Conservation (phyloP, 2,329 filamentous ascomycete species). For the Ilyonectria sp. region DNA sequence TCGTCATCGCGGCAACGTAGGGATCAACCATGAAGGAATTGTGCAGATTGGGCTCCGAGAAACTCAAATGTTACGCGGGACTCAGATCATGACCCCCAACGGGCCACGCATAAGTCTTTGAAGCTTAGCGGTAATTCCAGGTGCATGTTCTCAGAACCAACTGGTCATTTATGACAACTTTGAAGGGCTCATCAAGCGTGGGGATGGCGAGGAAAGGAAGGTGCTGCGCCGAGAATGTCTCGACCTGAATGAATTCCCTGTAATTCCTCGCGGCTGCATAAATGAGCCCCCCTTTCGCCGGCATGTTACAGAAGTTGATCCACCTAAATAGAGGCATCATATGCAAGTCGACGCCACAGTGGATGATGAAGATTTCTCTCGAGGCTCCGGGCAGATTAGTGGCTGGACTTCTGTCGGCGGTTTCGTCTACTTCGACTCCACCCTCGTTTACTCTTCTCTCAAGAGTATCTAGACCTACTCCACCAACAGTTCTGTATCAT, state of each 20-base stretch:
- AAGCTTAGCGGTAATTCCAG: background rate
- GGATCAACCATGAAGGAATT: background rate
- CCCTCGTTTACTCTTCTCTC: background rate
- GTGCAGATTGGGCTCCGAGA: background rate
- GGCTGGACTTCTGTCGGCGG: background rate
- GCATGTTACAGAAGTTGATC: background rate
- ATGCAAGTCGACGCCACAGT: conserved; percentile 1
- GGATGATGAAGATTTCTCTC: conserved; percentile 2
- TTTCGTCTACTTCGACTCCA: background rate
- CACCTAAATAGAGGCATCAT: background rate
- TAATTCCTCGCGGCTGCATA: background rate
- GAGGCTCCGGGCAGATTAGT: background rate
- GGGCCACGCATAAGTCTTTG: background rate
- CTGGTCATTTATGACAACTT: background rate
- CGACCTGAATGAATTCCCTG: background rate
- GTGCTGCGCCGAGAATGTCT: background rate
- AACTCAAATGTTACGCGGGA: background rate
- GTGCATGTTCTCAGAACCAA: background rate
- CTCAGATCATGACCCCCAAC: background rate
- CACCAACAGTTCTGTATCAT: background rate
- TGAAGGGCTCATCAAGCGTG: background rate
- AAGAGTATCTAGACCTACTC: background rate
- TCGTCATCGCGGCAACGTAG: background rate
- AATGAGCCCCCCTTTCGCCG: background rate
- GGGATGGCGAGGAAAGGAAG: background rate